A percentile compares a stretch with the other conserved stretches of the same genome.
phyloP scores from a whole-genome alignment of 2,329 filamentous ascomycete species.

The Xylaria sp. region DNA sequence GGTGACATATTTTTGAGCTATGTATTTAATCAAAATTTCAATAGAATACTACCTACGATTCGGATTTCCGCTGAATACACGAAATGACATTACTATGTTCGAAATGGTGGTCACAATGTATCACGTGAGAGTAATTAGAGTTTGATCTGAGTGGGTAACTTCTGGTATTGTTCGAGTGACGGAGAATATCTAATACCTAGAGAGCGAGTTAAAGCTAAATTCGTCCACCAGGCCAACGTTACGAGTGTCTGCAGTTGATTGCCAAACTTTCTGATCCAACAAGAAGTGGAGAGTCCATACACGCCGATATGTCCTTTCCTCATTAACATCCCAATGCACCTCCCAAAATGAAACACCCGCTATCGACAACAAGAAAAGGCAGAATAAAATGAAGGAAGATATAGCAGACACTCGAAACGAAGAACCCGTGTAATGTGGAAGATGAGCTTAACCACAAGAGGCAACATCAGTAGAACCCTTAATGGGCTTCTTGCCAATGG shows the following conservation, averaged over 20 bases:
- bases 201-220: conserved; percentile 63
- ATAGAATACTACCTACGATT: no score
- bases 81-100: neutral
- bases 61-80: neutral
- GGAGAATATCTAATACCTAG: conserved; percentile 65
- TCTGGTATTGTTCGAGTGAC: conserved; percentile 53
- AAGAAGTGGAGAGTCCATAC: conserved; percentile 37
- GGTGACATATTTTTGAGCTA: no score
- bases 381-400: conserved; percentile 34
- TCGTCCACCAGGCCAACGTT: conserved; percentile 37
- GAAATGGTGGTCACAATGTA: neutral
- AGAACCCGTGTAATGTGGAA: conserved; percentile 35
- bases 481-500: conserved; percentile 73
- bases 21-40: no score
- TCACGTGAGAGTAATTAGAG: neutral
- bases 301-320: conserved; percentile 29
- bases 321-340: conserved; percentile 34
- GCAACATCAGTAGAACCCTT: conserved; percentile 44
- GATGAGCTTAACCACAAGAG: conserved; percentile 66
- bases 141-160: conserved; percentile 31
- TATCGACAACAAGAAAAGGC: conserved; percentile 41
- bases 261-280: conserved; percentile 43
- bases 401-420: conserved; percentile 39
- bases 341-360: conserved; percentile 33
- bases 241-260: conserved; percentile 39